phyloP scores from a whole-genome alignment of 2,329 filamentous ascomycete genomes.

The Fusarium miscanthi region DNA sequence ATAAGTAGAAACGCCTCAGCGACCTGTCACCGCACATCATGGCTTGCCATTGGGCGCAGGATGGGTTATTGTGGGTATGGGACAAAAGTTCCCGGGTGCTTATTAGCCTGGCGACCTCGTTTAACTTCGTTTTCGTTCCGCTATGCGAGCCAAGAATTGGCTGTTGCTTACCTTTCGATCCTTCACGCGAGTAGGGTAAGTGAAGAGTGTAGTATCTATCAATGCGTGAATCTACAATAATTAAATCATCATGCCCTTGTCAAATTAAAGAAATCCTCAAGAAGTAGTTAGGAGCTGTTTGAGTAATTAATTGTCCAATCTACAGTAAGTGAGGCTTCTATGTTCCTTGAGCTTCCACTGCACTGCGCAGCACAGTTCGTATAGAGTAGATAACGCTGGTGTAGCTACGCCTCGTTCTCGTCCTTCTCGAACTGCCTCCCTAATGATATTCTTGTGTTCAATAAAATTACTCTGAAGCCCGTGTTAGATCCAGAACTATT shows the following conservation, averaged over 20 bases:
- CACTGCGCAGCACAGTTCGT: not conserved
- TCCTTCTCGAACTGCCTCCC: not conserved
- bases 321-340: no score
- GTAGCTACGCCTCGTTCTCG: not conserved
- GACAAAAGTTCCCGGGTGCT: not conserved
- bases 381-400: not conserved
- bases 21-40: no score
- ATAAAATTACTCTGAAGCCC: not conserved
- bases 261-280: no score
- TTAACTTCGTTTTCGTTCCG: not conserved
- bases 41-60: no score
- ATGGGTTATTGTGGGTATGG: no score
- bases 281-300: no score
- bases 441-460: not conserved
- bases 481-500: accelerated
- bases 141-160: not conserved
- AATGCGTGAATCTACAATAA: no score
- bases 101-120: not conserved
- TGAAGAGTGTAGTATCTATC: no score
- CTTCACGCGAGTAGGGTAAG: no score
- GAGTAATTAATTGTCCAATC: accelerated
- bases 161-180: no score
- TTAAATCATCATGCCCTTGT: no score
- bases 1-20: no score
- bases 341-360: not conserved